A percentile compares a stretch with the other conserved stretches of the same genome.
Evolutionary conservation across 176 grass and related monocot species (phyloP).

Genomic region (Musa acuminata): DNA sequence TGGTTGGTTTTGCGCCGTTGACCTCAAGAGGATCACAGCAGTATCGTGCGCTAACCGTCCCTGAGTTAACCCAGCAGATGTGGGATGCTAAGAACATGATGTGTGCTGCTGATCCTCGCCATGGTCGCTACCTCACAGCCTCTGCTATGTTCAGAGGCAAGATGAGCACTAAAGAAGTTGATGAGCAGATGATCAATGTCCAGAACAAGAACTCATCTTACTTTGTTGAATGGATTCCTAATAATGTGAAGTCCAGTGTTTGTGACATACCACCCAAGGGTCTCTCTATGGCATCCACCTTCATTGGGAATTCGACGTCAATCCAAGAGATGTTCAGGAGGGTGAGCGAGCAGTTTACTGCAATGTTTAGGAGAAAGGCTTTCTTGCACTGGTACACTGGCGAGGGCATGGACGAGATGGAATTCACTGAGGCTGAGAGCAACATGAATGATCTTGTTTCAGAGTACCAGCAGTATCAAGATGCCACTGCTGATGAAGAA

Average conservation of each 20-base stretch:
- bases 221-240: constrained; percentile 15
- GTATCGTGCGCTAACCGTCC: constrained; percentile 11
- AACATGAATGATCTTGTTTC: constrained; percentile 17
- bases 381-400: constrained; percentile 15
- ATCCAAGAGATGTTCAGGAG: constrained; percentile 20
- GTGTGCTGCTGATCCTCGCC: constrained; percentile 18
- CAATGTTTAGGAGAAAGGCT: constrained; percentile 14
- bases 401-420: constrained; percentile 19
- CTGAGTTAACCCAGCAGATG: constrained; percentile 16
- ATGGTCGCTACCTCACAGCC: constrained; percentile 11
- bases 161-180: constrained; percentile 20
- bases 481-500: constrained; percentile 11
- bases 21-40: constrained; percentile 11
- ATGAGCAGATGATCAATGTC: constrained; percentile 19
- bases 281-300: constrained; percentile 15
- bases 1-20: constrained; percentile 10
- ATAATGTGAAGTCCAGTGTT: constrained; percentile 12
- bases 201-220: constrained; percentile 17
- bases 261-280: constrained; percentile 16
- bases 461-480: constrained; percentile 16
- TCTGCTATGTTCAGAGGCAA: constrained; percentile 18
- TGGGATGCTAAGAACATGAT: constrained; percentile 20
- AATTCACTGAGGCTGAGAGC: constrained; percentile 15
- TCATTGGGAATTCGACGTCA: constrained; percentile 7
- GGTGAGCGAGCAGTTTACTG: constrained; percentile 15